Base-by-base conservation (phyloP, 1,284 basidiomycete genomes). In the Cryptococcus depauperatus region DNA sequence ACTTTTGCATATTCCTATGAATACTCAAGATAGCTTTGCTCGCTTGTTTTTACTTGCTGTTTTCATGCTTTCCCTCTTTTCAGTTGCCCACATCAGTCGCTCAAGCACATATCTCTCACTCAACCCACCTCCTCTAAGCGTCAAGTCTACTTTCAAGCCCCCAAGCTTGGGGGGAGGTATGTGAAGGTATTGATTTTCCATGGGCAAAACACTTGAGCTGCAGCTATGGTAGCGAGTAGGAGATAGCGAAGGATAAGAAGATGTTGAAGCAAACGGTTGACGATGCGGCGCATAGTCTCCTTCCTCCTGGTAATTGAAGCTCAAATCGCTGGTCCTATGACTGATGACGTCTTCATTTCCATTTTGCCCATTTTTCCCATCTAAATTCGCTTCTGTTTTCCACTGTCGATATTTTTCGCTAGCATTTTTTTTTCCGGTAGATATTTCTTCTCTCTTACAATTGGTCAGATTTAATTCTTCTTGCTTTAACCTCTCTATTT, bases 111-210 rank as follows among this genome's bases (percentile, higher is more conserved):
- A 43, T 11, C 28, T 25, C 22, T 46, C 43, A 11, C 10, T 35
- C 21, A 52, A 28, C 7, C 47, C 37, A 7, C 44, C 48, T 14
- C 39, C 33, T 7, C 40, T 16, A 3, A 53, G 19, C 5, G 19
- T 29, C 49, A 56, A 40, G 23, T 48, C 41, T 18, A 47, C 50
- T 30, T 35, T 47, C 42, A 49, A 55, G 2, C 51, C 51, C 3
- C 44, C 38, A 7, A 52, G 30, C 28, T 44, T 46, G 28, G 33
- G 42, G n/a, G n/a, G n/a, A n/a, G n/a, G n/a, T n/a, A n/a, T n/a
- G n/a, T n/a, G n/a, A n/a, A n/a, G n/a, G n/a, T n/a, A n/a, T n/a
- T n/a, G n/a, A n/a, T n/a, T n/a, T n/a, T n/a, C n/a, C n/a, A n/a
- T n/a, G n/a, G n/a, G n/a, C n/a, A n/a, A n/a, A n/a, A n/a, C n/a